A percentile compares a stretch with the other conserved stretches of the same genome.
Conservation (phyloP, 108 stramenopile genomes). For the Pseudonitzschia pungens region DNA sequence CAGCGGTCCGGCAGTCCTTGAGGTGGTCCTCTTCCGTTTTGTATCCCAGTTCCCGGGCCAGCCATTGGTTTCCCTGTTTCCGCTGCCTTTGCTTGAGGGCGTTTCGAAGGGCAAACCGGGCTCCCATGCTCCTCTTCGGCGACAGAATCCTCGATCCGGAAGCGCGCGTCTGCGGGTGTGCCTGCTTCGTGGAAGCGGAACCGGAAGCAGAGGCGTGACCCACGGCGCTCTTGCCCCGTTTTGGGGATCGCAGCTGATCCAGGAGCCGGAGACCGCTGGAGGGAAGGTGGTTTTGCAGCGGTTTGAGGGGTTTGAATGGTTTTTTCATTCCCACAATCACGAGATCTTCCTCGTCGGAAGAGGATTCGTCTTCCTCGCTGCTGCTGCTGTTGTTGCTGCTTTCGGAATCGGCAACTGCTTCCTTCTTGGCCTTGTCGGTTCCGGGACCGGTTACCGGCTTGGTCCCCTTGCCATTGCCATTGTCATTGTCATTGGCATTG, state of each 20-base stretch:
- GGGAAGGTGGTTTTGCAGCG: constrained; percentile 17
- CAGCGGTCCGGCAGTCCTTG: constrained; percentile 65
- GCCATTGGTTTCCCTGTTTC: constrained; percentile 75
- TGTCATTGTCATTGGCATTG: constrained; percentile 45
- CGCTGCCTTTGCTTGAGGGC: constrained; percentile 56
- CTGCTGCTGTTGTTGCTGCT: constrained; percentile 40
- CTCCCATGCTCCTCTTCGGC: constrained; percentile 24
- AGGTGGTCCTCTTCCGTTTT: constrained; percentile 80
- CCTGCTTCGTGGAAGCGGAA: background rate
- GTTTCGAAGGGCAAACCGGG: constrained; percentile 50
- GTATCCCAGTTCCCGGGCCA: constrained; percentile 88
- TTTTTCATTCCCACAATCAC: constrained; percentile 25
- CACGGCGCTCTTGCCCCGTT: background rate
- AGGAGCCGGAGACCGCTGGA: constrained; percentile 28
- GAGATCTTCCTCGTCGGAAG: constrained; percentile 34
- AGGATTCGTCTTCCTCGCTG: constrained; percentile 21
- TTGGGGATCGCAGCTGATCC: constrained; percentile 17
- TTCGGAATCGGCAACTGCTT: too few relatives aligned
- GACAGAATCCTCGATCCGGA: constrained; percentile 2
- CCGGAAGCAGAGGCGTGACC: background rate
- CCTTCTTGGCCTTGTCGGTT: background rate
- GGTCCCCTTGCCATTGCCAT: constrained; percentile 19
- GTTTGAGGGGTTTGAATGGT: constrained; percentile 27
- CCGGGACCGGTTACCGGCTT: constrained; percentile 8
- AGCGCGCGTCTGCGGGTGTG: background rate